Conservation (phyloP, 1,284 basidiomycete species). For the Austroboletus novae-zelandiae region DNA sequence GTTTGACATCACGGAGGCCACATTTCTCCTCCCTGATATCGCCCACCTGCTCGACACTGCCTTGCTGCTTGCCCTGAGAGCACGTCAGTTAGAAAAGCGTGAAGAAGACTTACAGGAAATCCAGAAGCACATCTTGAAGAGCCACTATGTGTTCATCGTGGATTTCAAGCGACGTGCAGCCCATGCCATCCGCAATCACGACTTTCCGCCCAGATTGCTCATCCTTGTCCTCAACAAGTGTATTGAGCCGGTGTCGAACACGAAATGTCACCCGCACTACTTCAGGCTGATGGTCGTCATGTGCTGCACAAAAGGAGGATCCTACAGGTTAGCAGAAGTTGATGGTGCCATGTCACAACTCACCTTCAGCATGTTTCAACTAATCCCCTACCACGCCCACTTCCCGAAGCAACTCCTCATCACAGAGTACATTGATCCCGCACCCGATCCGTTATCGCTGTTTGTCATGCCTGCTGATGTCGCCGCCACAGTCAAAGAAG, state of each 20-base stretch:
- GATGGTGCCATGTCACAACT: no score
- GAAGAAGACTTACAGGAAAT: neutral
- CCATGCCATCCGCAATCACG: conserved; percentile 15
- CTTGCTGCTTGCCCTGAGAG: neutral
- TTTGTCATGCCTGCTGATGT: no score
- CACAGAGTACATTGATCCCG: no score
- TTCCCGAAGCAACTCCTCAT: neutral
- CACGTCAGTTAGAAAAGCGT: neutral
- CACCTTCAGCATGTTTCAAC: conserved; percentile 13
- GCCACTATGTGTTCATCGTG: conserved; percentile 14
- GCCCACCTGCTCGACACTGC: neutral
- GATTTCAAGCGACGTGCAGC: conserved; percentile 13
- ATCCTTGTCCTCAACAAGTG: conserved; percentile 28
- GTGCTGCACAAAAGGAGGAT: no score
- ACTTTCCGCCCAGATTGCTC: conserved; percentile 22
- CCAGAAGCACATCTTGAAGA: conserved; percentile 18
- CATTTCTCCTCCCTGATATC: conserved; percentile 17
- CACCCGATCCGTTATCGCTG: no score
- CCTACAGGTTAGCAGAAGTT: no score
- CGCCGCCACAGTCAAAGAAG: no score
- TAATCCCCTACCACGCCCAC: conserved; percentile 18
- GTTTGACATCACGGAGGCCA: conserved; percentile 32
- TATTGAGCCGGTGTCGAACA: no score
- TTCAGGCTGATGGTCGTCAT: no score
- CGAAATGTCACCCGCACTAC: no score